Evolutionary conservation across 768 basidiomycete genomes (phyloP), one percentile per base, ranked within the genome.

Genomic region (Lanmaoa rubissima): DNA sequence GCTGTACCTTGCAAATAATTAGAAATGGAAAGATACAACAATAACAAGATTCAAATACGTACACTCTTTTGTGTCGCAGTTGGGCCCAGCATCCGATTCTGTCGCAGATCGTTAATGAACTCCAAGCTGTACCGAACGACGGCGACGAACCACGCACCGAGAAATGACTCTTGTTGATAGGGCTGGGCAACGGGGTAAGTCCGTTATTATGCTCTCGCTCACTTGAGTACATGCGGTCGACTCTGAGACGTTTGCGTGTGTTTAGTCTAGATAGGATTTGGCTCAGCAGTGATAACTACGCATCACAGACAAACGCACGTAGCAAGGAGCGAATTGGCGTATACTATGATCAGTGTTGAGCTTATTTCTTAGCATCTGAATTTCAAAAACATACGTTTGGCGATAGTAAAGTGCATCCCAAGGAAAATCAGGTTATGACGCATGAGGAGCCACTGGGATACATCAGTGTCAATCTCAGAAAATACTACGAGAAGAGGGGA

Each of bases 361-460:
- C 1, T 5, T 7, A 35, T 10, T 7, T 28, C 12, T 26, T 6
- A 34, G 19, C 32, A 24, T 3, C 7, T 0, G 12, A n/a, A 36
- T 31, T n/a, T 32, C 1, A 12, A 41, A 36, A 24, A 11, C 73
- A 0, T 59, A 72, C 71, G 14, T 54, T 72, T 72, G 9, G 72
- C 70, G 12, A 72, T 72, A 1, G 71, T 67, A 51, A 72, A 72
- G 57, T 72, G 71, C 69, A 72, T 72, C 5, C 69, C 71, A 4
- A 72, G 60, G 67, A 74, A 72, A 53, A 72, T 71, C 58, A 72
- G 44, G 42, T 72, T 72, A 36, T 74, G 70, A 17, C 71, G 73
- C 73, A 72, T 72, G 24, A 61, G 16, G 16, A 72, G 47, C 71
- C 71, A 72, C 71, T 72, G 24, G 0, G 16, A 16, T 7, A 13